These are phyloP conservation scores for Fusarium aywerte DNA, from an alignment of 2,329 filamentous ascomycete species.

Conservation along the genomic window DNA sequence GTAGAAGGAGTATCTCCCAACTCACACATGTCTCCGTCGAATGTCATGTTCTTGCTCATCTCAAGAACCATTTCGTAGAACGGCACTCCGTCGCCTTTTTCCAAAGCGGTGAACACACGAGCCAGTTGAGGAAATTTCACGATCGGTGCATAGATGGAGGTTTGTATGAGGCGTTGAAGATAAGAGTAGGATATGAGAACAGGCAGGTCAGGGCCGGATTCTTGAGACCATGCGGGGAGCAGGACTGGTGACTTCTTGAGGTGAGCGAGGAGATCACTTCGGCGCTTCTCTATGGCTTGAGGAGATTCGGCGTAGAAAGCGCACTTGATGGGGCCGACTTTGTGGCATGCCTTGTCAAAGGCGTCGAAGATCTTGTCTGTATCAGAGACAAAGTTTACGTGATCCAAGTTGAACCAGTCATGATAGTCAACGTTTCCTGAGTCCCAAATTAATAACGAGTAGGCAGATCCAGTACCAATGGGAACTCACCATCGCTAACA, in stretches of 20 bases:
- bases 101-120: conserved; percentile 55
- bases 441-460: neutral
- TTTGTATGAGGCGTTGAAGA: conserved; percentile 56
- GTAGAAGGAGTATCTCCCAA: conserved; percentile 46
- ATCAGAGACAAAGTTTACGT: conserved; percentile 62
- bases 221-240: conserved; percentile 47
- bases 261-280: conserved; percentile 53
- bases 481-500: conserved; percentile 60
- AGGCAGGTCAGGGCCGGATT: conserved; percentile 55
- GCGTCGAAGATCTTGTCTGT: conserved; percentile 63
- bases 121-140: conserved; percentile 57
- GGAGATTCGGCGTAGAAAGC: conserved; percentile 55
- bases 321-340: conserved; percentile 61
- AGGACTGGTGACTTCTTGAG: conserved; percentile 58
- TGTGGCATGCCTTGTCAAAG: conserved; percentile 65
- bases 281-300: conserved; percentile 52
- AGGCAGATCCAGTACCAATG: accelerated
- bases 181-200: conserved; percentile 62
- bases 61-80: conserved; percentile 53
- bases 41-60: conserved; percentile 2
- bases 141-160: conserved; percentile 59
- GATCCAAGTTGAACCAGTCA: conserved; percentile 61
- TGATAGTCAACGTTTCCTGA: conserved; percentile 63
- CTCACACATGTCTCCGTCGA: conserved; percentile 36
- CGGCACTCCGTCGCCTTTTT: conserved; percentile 56